Conservation (phyloP, 331 rosid species). For the Ulmus americana region DNA sequence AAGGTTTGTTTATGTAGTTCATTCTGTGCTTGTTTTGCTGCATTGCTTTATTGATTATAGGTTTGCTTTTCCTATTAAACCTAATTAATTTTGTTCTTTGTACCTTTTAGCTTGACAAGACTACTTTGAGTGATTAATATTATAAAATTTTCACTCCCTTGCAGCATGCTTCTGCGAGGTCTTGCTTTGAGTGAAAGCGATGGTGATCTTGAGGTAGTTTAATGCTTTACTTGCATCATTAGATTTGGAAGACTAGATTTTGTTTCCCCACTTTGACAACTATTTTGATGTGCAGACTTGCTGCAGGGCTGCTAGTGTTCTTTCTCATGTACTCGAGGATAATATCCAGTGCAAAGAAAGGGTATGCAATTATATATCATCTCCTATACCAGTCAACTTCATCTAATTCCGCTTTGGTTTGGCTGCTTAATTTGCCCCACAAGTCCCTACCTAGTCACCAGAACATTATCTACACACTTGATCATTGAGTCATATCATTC, state of each 20-base stretch:
- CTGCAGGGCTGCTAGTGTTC: constrained; percentile 92
- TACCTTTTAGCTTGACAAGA: constrained; percentile 3
- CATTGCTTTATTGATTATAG: constrained; percentile 7
- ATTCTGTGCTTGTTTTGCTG: constrained; percentile 4
- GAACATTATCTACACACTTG: too few species aligned
- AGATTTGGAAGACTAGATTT: constrained; percentile 5
- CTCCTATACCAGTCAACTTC: not conserved
- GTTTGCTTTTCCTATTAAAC: constrained; percentile 6
- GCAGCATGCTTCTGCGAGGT: constrained; percentile 83
- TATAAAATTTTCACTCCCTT: constrained; percentile 25
- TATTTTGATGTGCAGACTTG: constrained; percentile 54
- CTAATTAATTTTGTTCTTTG: constrained; percentile 15
- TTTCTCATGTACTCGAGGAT: constrained; percentile 77
- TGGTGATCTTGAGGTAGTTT: constrained; percentile 81
- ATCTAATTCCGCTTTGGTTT: not conserved
- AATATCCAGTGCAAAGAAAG: constrained; percentile 81
- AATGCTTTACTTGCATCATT: constrained; percentile 6
- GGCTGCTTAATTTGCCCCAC: not conserved
- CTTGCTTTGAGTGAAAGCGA: constrained; percentile 75
- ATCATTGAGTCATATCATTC: not conserved
- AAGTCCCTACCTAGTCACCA: not conserved
- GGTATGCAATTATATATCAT: constrained; percentile 41
- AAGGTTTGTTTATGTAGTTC: constrained; percentile 53
- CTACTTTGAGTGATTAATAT: constrained; percentile 20
- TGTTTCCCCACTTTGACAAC: constrained; percentile 12